These are phyloP conservation scores for Leptomonas seymouri DNA, from an alignment of 208 protist genomes.

Conservation along the genomic window DNA sequence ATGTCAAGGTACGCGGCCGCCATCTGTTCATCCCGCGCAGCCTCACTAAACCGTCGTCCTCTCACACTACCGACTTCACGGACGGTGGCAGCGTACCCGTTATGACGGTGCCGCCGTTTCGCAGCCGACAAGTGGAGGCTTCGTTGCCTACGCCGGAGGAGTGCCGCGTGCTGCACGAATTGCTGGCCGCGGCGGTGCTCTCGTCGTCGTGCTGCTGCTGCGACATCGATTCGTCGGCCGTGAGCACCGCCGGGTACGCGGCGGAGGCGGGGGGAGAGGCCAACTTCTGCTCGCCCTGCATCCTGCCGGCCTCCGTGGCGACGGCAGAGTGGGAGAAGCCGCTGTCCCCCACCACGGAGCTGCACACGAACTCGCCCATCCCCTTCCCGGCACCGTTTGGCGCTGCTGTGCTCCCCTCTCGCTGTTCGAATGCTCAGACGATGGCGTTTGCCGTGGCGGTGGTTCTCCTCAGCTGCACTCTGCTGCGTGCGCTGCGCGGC, in stretches of 20 bases:
- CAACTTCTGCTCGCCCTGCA: background rate
- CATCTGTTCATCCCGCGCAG: conserved; percentile 15
- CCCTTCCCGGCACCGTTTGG: background rate
- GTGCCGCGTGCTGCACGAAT: conserved; percentile 20
- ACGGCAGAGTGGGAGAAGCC: background rate
- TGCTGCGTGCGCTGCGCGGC: conserved; percentile 10
- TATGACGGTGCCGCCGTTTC: too few relatives aligned
- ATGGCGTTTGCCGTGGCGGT: conserved; percentile 19
- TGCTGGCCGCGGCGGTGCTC: conserved; percentile 18
- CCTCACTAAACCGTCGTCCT: conserved; percentile 3
- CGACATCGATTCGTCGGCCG: background rate
- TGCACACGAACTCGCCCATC: background rate
- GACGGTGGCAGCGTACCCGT: background rate
- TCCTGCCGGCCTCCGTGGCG: background rate
- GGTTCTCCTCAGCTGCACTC: conserved; percentile 10
- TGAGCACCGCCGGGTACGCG: background rate
- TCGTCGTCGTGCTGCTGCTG: conserved; percentile 12
- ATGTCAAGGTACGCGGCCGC: conserved; percentile 15
- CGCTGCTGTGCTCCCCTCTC: background rate
- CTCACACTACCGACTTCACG: background rate
- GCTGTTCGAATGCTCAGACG: conserved; percentile 9
- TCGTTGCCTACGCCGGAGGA: conserved; percentile 17
- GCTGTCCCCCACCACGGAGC: background rate
- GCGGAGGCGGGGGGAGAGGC: conserved; percentile 5
- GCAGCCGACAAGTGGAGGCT: background rate